Conservation (phyloP, 495 filamentous ascomycete genomes). For the Hypoxylon perforatum region DNA sequence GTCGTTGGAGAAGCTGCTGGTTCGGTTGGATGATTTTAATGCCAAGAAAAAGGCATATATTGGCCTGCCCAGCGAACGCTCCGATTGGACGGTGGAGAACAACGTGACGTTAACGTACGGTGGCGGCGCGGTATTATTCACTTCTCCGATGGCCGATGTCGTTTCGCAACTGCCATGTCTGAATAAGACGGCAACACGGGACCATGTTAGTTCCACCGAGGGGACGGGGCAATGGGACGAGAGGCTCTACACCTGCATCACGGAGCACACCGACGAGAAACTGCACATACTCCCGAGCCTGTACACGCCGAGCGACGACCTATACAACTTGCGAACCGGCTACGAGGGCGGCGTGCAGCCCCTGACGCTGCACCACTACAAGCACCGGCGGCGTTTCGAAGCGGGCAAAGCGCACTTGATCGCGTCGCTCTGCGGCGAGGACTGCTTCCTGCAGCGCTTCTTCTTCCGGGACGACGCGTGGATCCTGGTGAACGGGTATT, state of each 20-base stretch:
- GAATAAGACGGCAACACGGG: constrained; percentile 23
- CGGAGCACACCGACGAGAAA: constrained; percentile 59
- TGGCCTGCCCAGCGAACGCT: constrained; percentile 66
- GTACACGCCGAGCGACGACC: constrained; percentile 60
- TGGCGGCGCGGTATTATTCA: constrained; percentile 70
- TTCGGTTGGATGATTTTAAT: constrained; percentile 59
- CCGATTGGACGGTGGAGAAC: constrained; percentile 48
- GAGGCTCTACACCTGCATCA: constrained; percentile 64
- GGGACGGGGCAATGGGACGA: constrained; percentile 41
- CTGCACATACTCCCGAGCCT: constrained; percentile 64
- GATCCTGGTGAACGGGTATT: constrained; percentile 69
- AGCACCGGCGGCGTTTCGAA: constrained; percentile 63
- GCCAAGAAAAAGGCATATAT: constrained; percentile 61
- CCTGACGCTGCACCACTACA: constrained; percentile 70
- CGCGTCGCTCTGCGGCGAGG: constrained; percentile 64
- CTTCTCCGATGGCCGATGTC: constrained; percentile 57
- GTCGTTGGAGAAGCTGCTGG: constrained; percentile 60
- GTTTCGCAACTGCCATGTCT: constrained; percentile 50
- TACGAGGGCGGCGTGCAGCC: constrained; percentile 66
- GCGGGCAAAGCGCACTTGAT: constrained; percentile 57
- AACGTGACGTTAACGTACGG: constrained; percentile 67
- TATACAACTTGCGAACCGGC: constrained; percentile 63
- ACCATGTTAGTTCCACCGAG: constrained; percentile 6
- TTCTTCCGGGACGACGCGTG: constrained; percentile 63
- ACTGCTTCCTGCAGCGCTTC: constrained; percentile 68